Base-by-base conservation (phyloP, 208 protist species). In the Leishmania guyanensis region DNA sequence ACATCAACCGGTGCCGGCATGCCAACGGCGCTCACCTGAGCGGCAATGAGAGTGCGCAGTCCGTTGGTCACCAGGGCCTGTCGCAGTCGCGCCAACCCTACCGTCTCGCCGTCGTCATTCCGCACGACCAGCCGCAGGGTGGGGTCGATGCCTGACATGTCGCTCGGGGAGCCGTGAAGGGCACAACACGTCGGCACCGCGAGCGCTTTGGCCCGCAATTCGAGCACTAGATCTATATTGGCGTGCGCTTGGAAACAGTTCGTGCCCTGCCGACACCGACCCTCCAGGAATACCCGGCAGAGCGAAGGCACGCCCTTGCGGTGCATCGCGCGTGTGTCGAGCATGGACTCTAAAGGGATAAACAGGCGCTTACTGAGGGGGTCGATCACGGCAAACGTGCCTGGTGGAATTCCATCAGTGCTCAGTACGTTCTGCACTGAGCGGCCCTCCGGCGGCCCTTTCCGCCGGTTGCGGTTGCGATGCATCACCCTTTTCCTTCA, bases 231-330 rank as follows among this genome's bases (percentile, higher is more conserved):
- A 66, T 80, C 79, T 36, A 81, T 53, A 48, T 96, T 88, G 14
- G 92, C 91, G 78, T 97, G 94, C 2, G 91, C 92, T 78, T 97
- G 94, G 69, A 89, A 88, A 82, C 94, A 96, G 51, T 92, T 91
- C 8, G 69, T 50, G 39, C 94, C 92, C 77, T 97, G 92, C 3
- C 90, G 90, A 71, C 92, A 97, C n/a, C 92, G 90, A 0, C 92
- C 92, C 50, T 92, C 80, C n/a, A 96, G 84, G 56, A 91, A 92
- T 14, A 97, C 86, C 12, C 90, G 87, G 77, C 94, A 97, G 20
- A 97, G 84, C 5, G 92, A 95, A 14, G 94, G 94, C 8, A 95
- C 92, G 33, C 92, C 92, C 46, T 88, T 79, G 66, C 94, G 88
- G 78, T 95, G 90, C 83, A 96, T 89, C 14, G 94, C 94, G 39